A percentile compares a stretch with the other conserved stretches of the same genome.
Evolutionary conservation across 352 stramenopile species (phyloP).

Genomic region (Globisporangium alternatum): DNA sequence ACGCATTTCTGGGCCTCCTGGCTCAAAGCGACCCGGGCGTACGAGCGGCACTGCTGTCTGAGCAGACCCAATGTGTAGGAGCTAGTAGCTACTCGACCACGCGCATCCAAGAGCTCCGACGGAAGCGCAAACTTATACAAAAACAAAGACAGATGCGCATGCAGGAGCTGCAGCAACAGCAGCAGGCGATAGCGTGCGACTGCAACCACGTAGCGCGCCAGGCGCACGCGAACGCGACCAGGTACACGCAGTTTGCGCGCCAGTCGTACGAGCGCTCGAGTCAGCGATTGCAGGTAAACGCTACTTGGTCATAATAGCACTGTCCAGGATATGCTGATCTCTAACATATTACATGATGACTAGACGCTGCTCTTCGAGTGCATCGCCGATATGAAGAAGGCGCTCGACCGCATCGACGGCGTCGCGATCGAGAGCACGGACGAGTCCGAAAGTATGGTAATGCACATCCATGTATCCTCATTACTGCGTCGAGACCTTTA

Average conservation of each 20-base stretch:
- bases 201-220: conserved; percentile 8
- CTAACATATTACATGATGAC: background rate
- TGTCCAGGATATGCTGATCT: background rate
- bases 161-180: conserved; percentile 10
- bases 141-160: background rate
- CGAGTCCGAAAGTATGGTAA: conserved; percentile 46
- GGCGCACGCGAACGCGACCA: background rate
- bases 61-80: background rate
- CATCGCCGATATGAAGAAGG: conserved; percentile 41
- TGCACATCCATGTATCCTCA: background rate
- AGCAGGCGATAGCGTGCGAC: conserved; percentile 9
- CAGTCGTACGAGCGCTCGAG: conserved; percentile 7
- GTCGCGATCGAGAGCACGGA: conserved; percentile 22
- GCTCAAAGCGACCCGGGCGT: background rate
- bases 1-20: background rate
- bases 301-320: background rate
- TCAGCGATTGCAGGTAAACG: conserved; percentile 14
- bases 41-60: background rate
- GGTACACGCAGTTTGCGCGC: conserved; percentile 8
- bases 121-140: background rate
- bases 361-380: conserved; percentile 40
- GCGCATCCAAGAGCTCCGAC: conserved; percentile 11
- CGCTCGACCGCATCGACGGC: conserved; percentile 27
- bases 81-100: background rate
- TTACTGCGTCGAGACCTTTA: background rate